Evolutionary conservation across 441 rosid genomes (phyloP).

Genomic region (Bocquillonia castaneifolia): DNA sequence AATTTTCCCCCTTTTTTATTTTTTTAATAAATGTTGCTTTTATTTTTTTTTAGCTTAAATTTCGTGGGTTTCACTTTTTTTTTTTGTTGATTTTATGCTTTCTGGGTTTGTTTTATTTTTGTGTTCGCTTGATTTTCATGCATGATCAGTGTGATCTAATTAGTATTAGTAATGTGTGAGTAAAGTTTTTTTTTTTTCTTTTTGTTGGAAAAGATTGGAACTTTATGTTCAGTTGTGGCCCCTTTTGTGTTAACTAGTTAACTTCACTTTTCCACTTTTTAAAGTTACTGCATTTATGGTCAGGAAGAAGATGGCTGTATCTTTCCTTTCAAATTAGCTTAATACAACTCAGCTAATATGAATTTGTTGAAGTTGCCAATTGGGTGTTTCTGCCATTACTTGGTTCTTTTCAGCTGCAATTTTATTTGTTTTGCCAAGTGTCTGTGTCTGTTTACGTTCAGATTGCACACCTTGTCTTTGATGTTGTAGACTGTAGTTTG

Average conservation of each 20-base stretch:
- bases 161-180: too few species aligned
- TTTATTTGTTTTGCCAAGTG: background rate
- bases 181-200: too few species aligned
- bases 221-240: too few species aligned
- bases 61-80: constrained; percentile 21
- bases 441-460: background rate
- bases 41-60: background rate
- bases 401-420: background rate
- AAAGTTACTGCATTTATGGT: constrained; percentile 4
- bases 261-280: background rate
- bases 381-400: background rate
- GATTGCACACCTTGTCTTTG: background rate
- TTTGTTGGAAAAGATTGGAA: too few species aligned
- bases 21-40: background rate
- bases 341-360: background rate
- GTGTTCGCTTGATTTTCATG: constrained; percentile 10
- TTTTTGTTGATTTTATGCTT: constrained; percentile 13
- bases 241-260: background rate
- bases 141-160: too few species aligned
- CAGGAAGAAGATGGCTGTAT: background rate
- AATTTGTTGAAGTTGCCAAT: background rate
- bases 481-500: background rate
- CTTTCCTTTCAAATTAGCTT: background rate
- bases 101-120: background rate
- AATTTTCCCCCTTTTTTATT: background rate